Evolutionary conservation across 1,284 basidiomycete genomes (phyloP).

Genomic region (Phylloboletellus chloephorus): DNA sequence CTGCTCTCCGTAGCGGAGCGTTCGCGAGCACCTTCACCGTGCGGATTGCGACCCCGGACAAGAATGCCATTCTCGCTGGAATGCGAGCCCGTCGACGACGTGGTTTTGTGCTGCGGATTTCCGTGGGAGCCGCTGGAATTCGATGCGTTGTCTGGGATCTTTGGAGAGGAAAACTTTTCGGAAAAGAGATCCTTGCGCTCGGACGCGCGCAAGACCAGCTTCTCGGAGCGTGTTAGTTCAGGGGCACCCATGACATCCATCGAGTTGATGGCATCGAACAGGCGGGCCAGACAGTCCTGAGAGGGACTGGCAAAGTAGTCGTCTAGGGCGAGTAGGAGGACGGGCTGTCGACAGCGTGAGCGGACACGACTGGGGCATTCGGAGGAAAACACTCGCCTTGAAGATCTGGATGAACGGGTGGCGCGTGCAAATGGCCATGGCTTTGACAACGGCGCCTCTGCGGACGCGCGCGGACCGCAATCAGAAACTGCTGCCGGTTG

Average conservation of each 20-base stretch:
- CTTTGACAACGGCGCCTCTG: slow-evolving; percentile 93
- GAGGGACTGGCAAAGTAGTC: slow-evolving; percentile 90
- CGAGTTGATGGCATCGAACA: slow-evolving; percentile 91
- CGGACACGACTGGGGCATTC: slow-evolving; percentile 1
- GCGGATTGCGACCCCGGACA: slow-evolving; percentile 33
- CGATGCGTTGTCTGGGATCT: slow-evolving; percentile 12
- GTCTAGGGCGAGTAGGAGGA: slow-evolving; percentile 89
- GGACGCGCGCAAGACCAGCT: slow-evolving; percentile 81
- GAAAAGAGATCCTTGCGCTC: slow-evolving; percentile 91
- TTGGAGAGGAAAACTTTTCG: slow-evolving; percentile 62
- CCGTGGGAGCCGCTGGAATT: slow-evolving; percentile 4
- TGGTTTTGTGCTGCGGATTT: slow-evolving; percentile 42
- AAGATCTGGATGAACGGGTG: slow-evolving; percentile 97
- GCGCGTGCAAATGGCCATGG: slow-evolving; percentile 91
- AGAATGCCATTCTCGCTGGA: slow-evolving; percentile 61
- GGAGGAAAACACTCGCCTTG: slow-evolving; percentile 58
- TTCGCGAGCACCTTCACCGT: slow-evolving; percentile 29
- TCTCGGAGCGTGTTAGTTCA: slow-evolving; percentile 72
- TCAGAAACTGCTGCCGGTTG: slow-evolving; percentile 12
- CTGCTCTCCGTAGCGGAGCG: slow-evolving; percentile 40
- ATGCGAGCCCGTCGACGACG: slow-evolving; percentile 55
- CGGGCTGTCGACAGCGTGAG: slow-evolving; percentile 54
- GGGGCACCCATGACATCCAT: slow-evolving; percentile 86
- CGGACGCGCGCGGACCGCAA: slow-evolving; percentile 2
- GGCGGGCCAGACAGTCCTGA: slow-evolving; percentile 78